Percentiles rank a stretch among this genome's conserved stretches.
Evolutionary conservation across 2,329 filamentous ascomycete genomes (phyloP).

Genomic region (Monilinia vaccinii-corymbosi): DNA sequence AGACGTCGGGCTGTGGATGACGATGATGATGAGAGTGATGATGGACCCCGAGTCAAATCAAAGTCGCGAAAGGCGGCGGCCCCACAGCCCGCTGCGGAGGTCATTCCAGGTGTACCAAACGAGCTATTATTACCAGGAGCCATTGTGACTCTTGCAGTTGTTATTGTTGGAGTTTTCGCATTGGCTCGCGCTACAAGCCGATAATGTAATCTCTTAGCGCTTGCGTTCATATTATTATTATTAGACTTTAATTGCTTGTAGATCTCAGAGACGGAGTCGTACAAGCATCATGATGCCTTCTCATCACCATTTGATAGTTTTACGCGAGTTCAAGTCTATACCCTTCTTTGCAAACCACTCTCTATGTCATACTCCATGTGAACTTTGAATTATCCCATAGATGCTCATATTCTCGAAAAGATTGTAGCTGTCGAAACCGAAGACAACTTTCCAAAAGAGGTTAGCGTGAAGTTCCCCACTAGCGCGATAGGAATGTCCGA

Average conservation of each 20-base stretch:
- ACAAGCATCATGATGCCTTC: constrained; percentile 8
- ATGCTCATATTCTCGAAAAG: neutral
- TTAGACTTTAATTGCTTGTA: constrained; percentile 13
- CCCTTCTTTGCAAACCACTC: constrained; percentile 1
- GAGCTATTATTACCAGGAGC: constrained; percentile 88
- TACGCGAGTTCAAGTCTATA: constrained; percentile 10
- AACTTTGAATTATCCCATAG: neutral
- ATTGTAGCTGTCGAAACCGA: neutral
- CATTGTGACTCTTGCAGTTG: constrained; percentile 88
- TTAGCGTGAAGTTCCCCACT: constrained; percentile 11
- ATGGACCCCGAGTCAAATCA: constrained; percentile 35
- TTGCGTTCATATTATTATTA: constrained; percentile 12
- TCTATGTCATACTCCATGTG: neutral
- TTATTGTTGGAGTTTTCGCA: constrained; percentile 88
- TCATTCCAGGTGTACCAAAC: constrained; percentile 88
- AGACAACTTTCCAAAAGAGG: constrained; percentile 5
- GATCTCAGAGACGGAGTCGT: constrained; percentile 3
- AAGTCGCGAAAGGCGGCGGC: constrained; percentile 29
- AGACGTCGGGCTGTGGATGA: constrained; percentile 37
- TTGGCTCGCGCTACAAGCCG: constrained; percentile 58
- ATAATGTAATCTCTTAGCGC: constrained; percentile 23
- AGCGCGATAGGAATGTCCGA: constrained; percentile 14
- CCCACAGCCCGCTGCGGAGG: constrained; percentile 44
- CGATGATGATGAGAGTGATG: constrained; percentile 43
- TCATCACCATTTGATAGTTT: constrained; percentile 9